Evolutionary conservation across 345 rosid species (phyloP), one percentile per base, ranked within the genome.

Genomic region (Syzygium jambos): DNA sequence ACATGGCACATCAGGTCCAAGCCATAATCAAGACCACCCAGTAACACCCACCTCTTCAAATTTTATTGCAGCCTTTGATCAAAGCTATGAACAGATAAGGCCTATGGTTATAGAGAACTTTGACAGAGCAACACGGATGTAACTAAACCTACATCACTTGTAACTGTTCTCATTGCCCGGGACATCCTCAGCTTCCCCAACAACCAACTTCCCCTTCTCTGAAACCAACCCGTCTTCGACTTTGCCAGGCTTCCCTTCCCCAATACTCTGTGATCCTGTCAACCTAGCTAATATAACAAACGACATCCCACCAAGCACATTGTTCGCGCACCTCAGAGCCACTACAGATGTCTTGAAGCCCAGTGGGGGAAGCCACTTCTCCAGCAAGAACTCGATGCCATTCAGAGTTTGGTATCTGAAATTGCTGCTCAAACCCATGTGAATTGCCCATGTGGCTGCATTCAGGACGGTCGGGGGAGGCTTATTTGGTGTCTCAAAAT

Each of bases 401-500:
- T 98, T 98, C 90, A 98, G 88, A 2, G 97, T 94, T 85, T 98
- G 99, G 92, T 98, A 98, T 87, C 99, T 95, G 85, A 96, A 89
- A 87, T 98, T 98, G 84, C 98, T 95, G 59, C 98, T 98, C 41
- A 96, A 65, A 4, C 99, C 99, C 99, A 98, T 96, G 85, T 98
- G 99, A 11, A 89, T 54, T 0, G 99, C 98, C 99, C 99, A 98
- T 2, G 99, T 98, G 51, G 90, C 34, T 0, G 99, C 96, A 83
- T 96, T 98, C 89, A 98, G 91, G 86, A 98, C 25, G 3, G 98
- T 96, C 0, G 99, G 99, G 0, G 99, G 99, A 4, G 99, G 85
- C 88, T 96, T 98, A 90, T 98, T 98, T 2, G 98, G 99, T 0
- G 99, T 93, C 89, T 95, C 97, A 29, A 96, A 98, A 52, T 12